Conservation (phyloP, 2,329 filamentous ascomycete genomes). For the Fusarium sp. region DNA sequence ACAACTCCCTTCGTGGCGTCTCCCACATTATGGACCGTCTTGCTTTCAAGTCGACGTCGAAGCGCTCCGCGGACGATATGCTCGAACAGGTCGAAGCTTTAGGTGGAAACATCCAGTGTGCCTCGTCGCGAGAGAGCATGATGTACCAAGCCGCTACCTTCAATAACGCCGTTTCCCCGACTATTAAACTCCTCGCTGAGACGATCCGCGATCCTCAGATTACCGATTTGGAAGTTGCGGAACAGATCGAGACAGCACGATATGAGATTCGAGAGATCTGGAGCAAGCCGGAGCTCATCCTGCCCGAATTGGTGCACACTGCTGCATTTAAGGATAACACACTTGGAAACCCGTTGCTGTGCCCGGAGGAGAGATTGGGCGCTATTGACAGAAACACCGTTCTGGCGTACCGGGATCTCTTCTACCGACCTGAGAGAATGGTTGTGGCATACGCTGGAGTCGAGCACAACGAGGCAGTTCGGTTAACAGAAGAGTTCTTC, state of each 20-base stretch:
- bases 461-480: conserved; percentile 82
- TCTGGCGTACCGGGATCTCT: conserved; percentile 81
- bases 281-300: conserved; percentile 95
- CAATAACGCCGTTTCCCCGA: conserved; percentile 88
- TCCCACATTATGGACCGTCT: conserved; percentile 97
- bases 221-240: conserved; percentile 85
- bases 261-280: conserved; percentile 99
- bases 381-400: conserved; percentile 82
- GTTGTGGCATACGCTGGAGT: conserved; percentile 97
- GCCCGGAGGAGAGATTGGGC: conserved; percentile 84
- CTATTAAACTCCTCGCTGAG: conserved; percentile 88
- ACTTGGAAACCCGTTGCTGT: conserved; percentile 91
- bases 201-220: conserved; percentile 90
- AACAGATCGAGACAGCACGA: conserved; percentile 90
- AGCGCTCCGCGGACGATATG: conserved; percentile 83
- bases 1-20: conserved; percentile 83
- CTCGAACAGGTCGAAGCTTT: conserved; percentile 87
- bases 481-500: conserved; percentile 86
- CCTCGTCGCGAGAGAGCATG: conserved; percentile 92
- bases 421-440: conserved; percentile 90
- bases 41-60: conserved; percentile 90
- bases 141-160: conserved; percentile 99
- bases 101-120: conserved; percentile 96
- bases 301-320: conserved; percentile 95
- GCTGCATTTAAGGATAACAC: conserved; percentile 97